A percentile compares a stretch with the other conserved stretches of the same genome.
These are phyloP conservation scores for Sporothrix brunneoviolacea DNA, from an alignment of 2,329 filamentous ascomycete genomes.

Conservation along the genomic window DNA sequence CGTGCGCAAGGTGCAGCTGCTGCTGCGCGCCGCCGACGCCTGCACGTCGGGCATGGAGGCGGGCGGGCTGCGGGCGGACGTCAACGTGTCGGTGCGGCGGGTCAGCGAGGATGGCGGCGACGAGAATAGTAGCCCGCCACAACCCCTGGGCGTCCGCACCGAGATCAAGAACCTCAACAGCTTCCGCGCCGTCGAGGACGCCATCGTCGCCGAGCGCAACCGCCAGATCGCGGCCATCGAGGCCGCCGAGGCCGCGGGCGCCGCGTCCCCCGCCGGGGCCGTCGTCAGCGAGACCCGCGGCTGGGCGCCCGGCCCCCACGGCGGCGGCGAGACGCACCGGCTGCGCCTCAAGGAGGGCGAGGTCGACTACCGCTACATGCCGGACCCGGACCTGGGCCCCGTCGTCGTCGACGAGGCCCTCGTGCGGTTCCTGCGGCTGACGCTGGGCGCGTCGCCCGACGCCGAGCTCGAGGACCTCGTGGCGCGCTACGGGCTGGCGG, in stretches of 20 bases:
- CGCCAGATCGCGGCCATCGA: slow-evolving; percentile 79
- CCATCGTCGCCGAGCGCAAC: slow-evolving; percentile 83
- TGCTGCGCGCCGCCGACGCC: slow-evolving; percentile 73
- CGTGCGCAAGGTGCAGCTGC: slow-evolving; percentile 78
- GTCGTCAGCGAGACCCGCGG: slow-evolving; percentile 74
- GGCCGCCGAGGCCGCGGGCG: slow-evolving; percentile 70
- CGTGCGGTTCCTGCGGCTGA: slow-evolving; percentile 53
- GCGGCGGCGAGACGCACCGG: slow-evolving; percentile 66
- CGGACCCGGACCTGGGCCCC: slow-evolving; percentile 82
- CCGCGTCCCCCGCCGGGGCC: slow-evolving; percentile 41
- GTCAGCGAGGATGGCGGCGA: slow-evolving; percentile 30
- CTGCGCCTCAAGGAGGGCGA: slow-evolving; percentile 92
- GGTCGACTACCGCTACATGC: slow-evolving; percentile 98
- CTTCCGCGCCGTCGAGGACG: slow-evolving; percentile 91
- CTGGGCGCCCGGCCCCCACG: slow-evolving; percentile 61
- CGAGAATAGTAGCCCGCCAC: slow-evolving; percentile 13
- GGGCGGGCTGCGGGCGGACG: slow-evolving; percentile 83
- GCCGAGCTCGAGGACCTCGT: slow-evolving; percentile 58
- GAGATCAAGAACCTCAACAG: slow-evolving; percentile 98
- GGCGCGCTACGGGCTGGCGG: slow-evolving; percentile 57
- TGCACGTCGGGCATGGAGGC: slow-evolving; percentile 90
- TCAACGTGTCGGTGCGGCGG: slow-evolving; percentile 83
- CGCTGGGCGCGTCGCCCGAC: slow-evolving; percentile 67
- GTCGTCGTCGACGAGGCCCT: slow-evolving; percentile 68
- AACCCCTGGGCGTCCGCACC: slow-evolving; percentile 69